phyloP scores from a whole-genome alignment of 768 basidiomycete genomes.

The Cystofilobasidium bisporidii region DNA sequence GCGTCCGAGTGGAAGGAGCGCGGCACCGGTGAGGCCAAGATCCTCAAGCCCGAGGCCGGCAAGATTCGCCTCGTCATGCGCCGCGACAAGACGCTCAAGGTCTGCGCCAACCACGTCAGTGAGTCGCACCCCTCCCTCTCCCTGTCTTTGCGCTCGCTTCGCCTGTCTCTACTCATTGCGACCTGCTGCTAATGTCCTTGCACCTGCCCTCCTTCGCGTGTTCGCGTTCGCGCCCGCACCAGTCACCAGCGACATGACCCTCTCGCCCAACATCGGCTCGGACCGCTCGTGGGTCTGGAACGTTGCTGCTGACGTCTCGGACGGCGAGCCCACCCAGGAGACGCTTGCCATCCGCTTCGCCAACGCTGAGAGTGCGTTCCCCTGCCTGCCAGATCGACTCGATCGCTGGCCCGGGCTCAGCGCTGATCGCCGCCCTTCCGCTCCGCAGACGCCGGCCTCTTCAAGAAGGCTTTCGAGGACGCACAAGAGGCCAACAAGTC shows the following conservation, averaged over 20 bases:
- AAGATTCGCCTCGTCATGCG: constrained; percentile 96
- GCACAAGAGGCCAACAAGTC: constrained; percentile 41
- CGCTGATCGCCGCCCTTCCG: too few species aligned
- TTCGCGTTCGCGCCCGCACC: too few species aligned
- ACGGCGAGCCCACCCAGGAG: constrained; percentile 78
- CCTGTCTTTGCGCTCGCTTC: neutral
- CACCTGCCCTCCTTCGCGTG: neutral
- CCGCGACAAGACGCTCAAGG: constrained; percentile 98
- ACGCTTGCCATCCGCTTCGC: constrained; percentile 97
- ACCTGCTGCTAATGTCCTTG: too few species aligned
- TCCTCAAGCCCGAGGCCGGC: constrained; percentile 65
- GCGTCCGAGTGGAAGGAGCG: constrained; percentile 94
- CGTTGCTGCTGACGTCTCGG: constrained; percentile 88
- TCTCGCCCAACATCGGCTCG: constrained; percentile 95
- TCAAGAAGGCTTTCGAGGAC: constrained; percentile 80
- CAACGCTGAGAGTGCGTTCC: constrained; percentile 78
- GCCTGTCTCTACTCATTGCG: too few species aligned
- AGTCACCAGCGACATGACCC: constrained; percentile 84
- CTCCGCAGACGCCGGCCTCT: constrained; percentile 72
- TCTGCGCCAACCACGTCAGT: constrained; percentile 97
- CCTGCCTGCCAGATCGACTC: neutral
- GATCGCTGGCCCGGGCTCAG: constrained; percentile 28
- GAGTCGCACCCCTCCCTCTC: constrained; percentile 31
- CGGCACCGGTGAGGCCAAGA: constrained; percentile 88
- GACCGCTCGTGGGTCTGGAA: constrained; percentile 99